Conservation (phyloP, 2,329 filamentous ascomycete species). For the Diplodia scrobiculata region DNA sequence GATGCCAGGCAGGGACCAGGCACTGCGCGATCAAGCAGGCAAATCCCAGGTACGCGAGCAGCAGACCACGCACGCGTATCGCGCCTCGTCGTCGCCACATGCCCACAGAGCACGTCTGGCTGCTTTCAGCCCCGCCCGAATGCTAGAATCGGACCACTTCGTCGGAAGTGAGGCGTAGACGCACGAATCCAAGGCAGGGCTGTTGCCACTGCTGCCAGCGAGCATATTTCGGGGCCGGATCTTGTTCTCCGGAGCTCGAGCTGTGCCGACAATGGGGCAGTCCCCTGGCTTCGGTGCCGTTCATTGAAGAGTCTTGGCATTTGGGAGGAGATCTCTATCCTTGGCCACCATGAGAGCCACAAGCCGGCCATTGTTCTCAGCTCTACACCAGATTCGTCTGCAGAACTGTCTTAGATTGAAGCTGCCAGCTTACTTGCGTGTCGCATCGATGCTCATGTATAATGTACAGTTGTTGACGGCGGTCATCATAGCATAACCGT, state of each 20-base stretch:
- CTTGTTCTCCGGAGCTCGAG: constrained; percentile 1
- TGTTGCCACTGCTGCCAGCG: neutral
- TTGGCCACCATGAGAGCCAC: neutral
- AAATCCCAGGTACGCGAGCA: constrained; percentile 14
- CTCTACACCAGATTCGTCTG: neutral
- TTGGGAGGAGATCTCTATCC: neutral
- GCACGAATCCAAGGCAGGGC: neutral
- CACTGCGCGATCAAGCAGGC: neutral
- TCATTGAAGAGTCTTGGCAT: neutral
- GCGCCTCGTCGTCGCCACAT: constrained; percentile 11
- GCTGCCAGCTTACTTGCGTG: constrained; percentile 14
- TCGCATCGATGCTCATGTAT: neutral
- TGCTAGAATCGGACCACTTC: constrained; percentile 5
- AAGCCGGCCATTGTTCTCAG: neutral
- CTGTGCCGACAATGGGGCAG: neutral
- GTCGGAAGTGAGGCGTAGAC: constrained; percentile 20
- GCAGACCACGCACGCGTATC: neutral
- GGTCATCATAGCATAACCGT: neutral
- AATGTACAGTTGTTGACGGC: neutral
- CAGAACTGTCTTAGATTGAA: neutral
- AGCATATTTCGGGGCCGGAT: neutral
- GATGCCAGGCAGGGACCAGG: constrained; percentile 16
- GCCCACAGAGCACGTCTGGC: neutral
- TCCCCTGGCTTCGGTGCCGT: neutral
- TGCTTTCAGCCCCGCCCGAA: constrained; percentile 3